phyloP scores from a whole-genome alignment of 1,139 yeast genomes.

The Casaregolazyma suthepensis region DNA sequence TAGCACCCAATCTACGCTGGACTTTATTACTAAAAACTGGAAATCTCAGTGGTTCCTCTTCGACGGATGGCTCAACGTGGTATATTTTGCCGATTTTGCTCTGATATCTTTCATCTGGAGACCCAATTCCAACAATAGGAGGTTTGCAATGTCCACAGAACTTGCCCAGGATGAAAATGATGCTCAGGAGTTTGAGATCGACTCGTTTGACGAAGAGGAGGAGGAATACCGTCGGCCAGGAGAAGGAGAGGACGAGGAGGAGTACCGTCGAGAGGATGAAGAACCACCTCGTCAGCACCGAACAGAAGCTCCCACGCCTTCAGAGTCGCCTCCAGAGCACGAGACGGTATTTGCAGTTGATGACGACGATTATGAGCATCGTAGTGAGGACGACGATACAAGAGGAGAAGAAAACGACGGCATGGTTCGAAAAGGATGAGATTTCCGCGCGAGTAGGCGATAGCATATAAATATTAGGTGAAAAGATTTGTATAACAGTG shows the following conservation, averaged over 20 bases:
- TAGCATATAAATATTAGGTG: background rate
- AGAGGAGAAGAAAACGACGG: conserved; percentile 9
- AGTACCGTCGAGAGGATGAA: conserved; percentile 23
- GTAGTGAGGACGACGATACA: conserved; percentile 20
- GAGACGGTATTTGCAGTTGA: conserved; percentile 19
- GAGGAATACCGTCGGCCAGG: conserved; percentile 22
- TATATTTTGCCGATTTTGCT: conserved; percentile 77
- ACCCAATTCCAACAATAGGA: conserved; percentile 91
- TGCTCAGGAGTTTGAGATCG: conserved; percentile 48
- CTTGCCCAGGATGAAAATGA: conserved; percentile 75
- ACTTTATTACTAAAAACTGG: conserved; percentile 86
- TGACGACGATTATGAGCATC: conserved; percentile 21
- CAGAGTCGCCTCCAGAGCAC: conserved; percentile 7
- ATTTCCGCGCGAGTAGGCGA: background rate
- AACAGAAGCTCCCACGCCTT: conserved; percentile 8
- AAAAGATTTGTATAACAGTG: no score
- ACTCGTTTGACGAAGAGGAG: conserved; percentile 35
- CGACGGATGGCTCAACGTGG: conserved; percentile 93
- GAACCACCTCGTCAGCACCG: conserved; percentile 7
- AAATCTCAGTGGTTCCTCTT: conserved; percentile 80
- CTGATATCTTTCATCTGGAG: conserved; percentile 92
- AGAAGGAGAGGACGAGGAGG: conserved; percentile 28
- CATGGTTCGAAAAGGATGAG: conserved; percentile 5
- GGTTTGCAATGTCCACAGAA: conserved; percentile 93
- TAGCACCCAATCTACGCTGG: conserved; percentile 66